Base-by-base conservation (phyloP, 257 asterid species). In the Plantago major region DNA sequence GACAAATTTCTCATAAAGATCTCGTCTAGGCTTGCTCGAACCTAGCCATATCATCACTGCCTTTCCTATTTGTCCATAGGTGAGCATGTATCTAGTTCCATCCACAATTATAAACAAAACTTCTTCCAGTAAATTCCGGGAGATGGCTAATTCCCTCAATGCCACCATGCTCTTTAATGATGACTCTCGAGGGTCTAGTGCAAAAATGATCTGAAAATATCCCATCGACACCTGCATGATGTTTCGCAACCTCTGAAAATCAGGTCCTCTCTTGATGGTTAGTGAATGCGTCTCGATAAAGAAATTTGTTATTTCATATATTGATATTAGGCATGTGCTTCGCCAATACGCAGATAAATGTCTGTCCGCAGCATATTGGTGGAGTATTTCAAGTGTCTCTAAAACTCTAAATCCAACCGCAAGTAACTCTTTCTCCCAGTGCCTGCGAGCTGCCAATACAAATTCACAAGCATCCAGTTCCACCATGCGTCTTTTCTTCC, bases 21-120 rank as follows among this genome's bases (percentile, higher is more conserved):
- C 66, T 10, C 11, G 38, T 5, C 58, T 26, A 0, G 60, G 84
- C 65, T 58, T 75, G 15, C 80, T 74, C 0, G 71, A 70, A 26
- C 84, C 83, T 3, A 84, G 67, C 76, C 79, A 64, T 50, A 73
- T 66, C 81, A 68, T 78, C 46, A 73, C 45, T 9, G 68, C 66
- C 43, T 71, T 67, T 42, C 95, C 95, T 6, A 82, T 71, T 67
- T 75, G 81, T 7, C 78, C 83, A 46, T 67, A 71, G 0, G 78
- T 74, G 55, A 75, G 69, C 15, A 5, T 15, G 6, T 33, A 46
- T 46, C 52, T 56, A n/a, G n/a, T n/a, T 2, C 2, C 26, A 11
- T 69, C 60, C 5, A 66, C 48, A 56, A 45, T 37, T n/a, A 26
- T 55, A 10, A 0, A 42, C 55, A 80, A 68, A 13, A 71, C 18